phyloP scores from a whole-genome alignment of 1,139 yeast genomes.

The Zygoascus hellenicus region DNA sequence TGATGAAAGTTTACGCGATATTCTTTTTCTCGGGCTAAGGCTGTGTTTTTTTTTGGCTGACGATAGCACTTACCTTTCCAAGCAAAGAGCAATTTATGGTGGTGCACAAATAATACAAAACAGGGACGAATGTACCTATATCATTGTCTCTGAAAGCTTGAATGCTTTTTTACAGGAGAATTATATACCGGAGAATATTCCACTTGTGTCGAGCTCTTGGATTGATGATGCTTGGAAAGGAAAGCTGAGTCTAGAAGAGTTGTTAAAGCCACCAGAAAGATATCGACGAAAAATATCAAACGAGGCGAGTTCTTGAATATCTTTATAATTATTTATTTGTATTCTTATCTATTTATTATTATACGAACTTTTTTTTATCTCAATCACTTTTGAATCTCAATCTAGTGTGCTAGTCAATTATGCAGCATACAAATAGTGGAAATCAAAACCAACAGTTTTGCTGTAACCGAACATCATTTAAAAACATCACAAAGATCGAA shows the following conservation, averaged over 20 bases:
- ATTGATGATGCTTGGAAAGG: conserved; percentile 7
- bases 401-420: too few species aligned
- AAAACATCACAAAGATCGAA: too few species aligned
- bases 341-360: too few species aligned
- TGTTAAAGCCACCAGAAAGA: conserved; percentile 1
- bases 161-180: conserved; percentile 1
- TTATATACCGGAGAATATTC: not conserved
- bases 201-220: conserved; percentile 3
- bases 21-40: not conserved
- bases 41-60: not conserved
- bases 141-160: not conserved
- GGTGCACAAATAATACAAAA: not conserved
- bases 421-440: too few species aligned
- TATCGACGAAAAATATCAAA: not conserved
- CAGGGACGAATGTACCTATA: not conserved
- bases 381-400: too few species aligned
- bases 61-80: not conserved
- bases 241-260: not conserved
- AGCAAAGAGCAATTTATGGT: conserved; percentile 1
- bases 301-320: too few species aligned
- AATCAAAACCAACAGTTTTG: too few species aligned
- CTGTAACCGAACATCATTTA: too few species aligned
- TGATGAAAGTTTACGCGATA: not conserved
- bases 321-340: too few species aligned
- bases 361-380: too few species aligned